Base-by-base conservation (phyloP, 2,329 filamentous ascomycete genomes). In the Ascochyta fabae region DNA sequence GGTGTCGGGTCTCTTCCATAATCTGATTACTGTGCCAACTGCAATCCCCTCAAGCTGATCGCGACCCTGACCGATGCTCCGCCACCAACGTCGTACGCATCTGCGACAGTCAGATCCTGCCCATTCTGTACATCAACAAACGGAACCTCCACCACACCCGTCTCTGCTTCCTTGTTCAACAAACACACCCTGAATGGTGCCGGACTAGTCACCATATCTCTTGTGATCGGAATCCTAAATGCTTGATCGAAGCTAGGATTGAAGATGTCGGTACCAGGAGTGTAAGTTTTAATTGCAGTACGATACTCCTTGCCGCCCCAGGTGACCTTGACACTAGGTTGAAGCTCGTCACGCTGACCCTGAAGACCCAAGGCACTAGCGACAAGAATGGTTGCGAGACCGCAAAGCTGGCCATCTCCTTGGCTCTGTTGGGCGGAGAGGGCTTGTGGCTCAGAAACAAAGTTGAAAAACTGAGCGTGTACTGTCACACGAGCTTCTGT, bases 171-270 rank as follows among this genome's bases (percentile, higher is more conserved):
- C 55, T 67, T 67, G 45, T 73, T 71, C 59, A 73, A 19, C 48
- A 73, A 43, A 36, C 64, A 53, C 33, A 73, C 61, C 40, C 53
- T 65, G 62, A 73, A 72, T 34, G 46, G 55, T 2, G 36, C 58
- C 1, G 62, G 60, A 24, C 60, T 70, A 6, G 51, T 54, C 22
- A 72, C 5, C 60, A 72, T 58, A 13, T 67, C 71, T 15, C 67
- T 66, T 4, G 73, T 78, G 6, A 82, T 50, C 0, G 79, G 78
- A 40, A 82, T 73, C 7, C 67, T 68, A 67, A 81, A 82, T 0
- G 76, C 74, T 60, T 78, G 74, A 53, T 81, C 79, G 48, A 81
- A 82, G 2, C 74, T 69, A 2, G 80, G 80, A 61, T 81, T 82
- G 69, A 78, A 79, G 58, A 82, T 80, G 45, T 82, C 80, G 3